Base-by-base conservation (phyloP, 1,139 yeast species). In the Lodderomyces theae region DNA sequence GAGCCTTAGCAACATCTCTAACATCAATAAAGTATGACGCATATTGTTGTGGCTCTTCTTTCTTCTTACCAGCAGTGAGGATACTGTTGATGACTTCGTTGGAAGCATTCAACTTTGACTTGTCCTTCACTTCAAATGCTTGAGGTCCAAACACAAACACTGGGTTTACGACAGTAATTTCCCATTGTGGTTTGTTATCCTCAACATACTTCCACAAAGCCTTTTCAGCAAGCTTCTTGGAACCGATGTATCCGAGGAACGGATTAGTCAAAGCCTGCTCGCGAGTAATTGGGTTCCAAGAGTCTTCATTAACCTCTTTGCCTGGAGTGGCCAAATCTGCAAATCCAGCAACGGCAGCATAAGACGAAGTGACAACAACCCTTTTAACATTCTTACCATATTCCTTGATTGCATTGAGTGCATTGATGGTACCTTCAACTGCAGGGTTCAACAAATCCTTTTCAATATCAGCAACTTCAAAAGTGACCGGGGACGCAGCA, bases 131-230 rank as follows among this genome's bases (percentile, higher is more conserved):
- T 11, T 40, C 63, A 42, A 58, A 64, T 0, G 71, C 64, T 49
- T 69, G 75, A 1, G 76, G 76, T 0, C 76, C 76, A 48, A 69
- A 67, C 3, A 66, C 71, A 47, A 47, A 64, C 6, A 57, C 51
- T 7, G 74, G 73, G 42, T 56, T 56, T 17, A 66, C 56, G 11
- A 56, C 45, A 11, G 59, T 52, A 25, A 67, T 45, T 43, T 49
- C 45, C 44, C 63, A 64, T 25, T 47, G 42, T 13, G 66, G 66
- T 30, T 54, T 51, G 40, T 61, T 57, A 1, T 46, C 39, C 36
- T 63, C 51, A 24, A 72, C 57, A 46, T 73, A 79, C 2, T 74
- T 68, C 79, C 83, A 74, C 2, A 79, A 82, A 2, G 74, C 72
- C 45, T 58, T 56, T 52, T 60, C 63, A n/a, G 63, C 63, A 44